Evolutionary conservation across 2,329 filamentous ascomycete genomes (phyloP), one percentile per base, ranked within the genome.

Genomic region (Emergomyces orientalis): DNA sequence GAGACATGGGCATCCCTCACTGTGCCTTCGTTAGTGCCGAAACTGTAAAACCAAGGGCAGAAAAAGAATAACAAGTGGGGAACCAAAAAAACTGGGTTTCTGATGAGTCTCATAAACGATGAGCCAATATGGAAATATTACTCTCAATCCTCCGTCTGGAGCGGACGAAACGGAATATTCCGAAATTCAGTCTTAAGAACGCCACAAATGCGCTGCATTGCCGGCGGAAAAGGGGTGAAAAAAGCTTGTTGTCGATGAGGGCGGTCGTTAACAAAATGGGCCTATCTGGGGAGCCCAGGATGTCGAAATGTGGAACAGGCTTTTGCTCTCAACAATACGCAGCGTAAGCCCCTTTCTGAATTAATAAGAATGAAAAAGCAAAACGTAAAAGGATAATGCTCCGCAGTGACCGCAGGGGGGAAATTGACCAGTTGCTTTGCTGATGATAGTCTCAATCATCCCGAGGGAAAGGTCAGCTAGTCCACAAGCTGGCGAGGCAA

Each of bases 71-170:
- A 5, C 30, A 55, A 27, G 47, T 27, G 25, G 47, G 22, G 22
- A 51, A 51, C 25, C 14, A 27, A 51, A 30, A n/a, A 30, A 59
- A 30, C 27, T 45, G 57, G 41, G 57, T 59, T 47, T 59, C 56
- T 49, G 57, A 59, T 59, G 34, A 57, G 57, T 59, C 57, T 59
- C 27, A 32, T 55, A n/a, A 55, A 55, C 11, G 9, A 37, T 32
- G 8, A 22, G 32, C 30, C 32, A 51, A 34, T 32, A 34, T 32
- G 51, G 30, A 13, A 11, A 17, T n/a, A 9, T 19, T 14, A 47
- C 47, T 30, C 25, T 51, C 51, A 34, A 54, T 32, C 32, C 34
- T 41, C 22, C 30, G n/a, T 55, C 17, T 19, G 8, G 11, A 8
- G 3, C n/a, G 39, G n/a, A 27, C 34, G n/a, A 39, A 56, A 39